Evolutionary conservation across 495 filamentous ascomycete genomes (phyloP).

Genomic region (Neurospora sp.): DNA sequence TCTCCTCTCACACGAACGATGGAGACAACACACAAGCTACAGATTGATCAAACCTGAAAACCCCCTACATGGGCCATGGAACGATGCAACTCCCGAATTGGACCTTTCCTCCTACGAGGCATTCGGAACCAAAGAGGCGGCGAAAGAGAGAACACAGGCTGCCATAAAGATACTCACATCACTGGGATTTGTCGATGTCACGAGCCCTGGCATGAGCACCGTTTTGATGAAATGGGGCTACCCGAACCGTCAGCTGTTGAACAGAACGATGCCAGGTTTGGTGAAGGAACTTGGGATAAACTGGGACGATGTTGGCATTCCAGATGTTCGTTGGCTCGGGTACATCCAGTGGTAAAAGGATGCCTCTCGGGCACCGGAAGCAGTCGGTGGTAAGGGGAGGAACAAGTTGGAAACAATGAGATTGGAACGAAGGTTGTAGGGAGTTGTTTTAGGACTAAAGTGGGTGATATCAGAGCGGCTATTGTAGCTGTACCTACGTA

Average conservation of each 20-base stretch:
- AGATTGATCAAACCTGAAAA: not conserved
- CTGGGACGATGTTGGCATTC: not conserved
- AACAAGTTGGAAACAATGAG: not conserved
- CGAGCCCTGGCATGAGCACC: not conserved
- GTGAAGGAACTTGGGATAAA: not conserved
- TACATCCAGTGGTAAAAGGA: not conserved
- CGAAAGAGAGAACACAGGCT: not conserved
- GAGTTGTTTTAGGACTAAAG: not conserved
- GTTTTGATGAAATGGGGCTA: not conserved
- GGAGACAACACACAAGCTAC: not conserved
- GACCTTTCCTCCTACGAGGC: not conserved
- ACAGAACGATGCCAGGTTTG: not conserved
- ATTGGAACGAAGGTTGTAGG: not conserved
- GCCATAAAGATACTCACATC: not conserved
- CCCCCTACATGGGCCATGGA: not conserved
- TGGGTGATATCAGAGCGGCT: not conserved
- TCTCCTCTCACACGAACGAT: not conserved
- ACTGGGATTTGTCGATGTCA: not conserved
- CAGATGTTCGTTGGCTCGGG: not conserved
- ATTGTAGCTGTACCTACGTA: not conserved
- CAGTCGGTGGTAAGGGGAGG: not conserved
- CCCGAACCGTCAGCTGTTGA: not conserved
- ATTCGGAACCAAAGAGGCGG: not conserved
- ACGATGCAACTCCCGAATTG: not conserved
- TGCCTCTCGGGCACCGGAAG: not conserved